These are phyloP conservation scores for Populus ilicifolia DNA, from an alignment of 345 rosid species.

Conservation along the genomic window DNA sequence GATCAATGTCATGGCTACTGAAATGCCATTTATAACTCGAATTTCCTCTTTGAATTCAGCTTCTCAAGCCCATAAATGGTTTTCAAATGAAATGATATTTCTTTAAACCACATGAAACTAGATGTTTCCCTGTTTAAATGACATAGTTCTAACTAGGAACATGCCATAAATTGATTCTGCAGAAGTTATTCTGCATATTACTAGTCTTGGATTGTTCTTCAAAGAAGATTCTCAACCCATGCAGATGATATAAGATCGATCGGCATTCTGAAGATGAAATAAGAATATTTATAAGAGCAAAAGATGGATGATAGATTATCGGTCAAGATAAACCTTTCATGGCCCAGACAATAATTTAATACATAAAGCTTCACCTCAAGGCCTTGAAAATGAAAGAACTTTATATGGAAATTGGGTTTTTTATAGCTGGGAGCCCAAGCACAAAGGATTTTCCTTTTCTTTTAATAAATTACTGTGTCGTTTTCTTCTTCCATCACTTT, in stretches of 20 bases:
- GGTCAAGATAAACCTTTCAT: too few relatives aligned
- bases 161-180: background rate
- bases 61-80: background rate
- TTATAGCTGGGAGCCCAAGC: too few relatives aligned
- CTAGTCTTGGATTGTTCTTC: background rate
- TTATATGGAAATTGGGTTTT: too few relatives aligned
- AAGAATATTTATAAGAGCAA: too few relatives aligned
- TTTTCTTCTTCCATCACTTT: background rate
- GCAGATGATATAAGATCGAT: background rate
- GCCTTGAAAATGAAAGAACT: background rate
- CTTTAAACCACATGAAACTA: background rate
- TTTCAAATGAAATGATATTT: background rate
- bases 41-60: background rate
- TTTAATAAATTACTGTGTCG: too few relatives aligned
- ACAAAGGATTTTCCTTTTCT: too few relatives aligned
- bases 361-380: too few relatives aligned
- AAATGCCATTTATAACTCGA: background rate
- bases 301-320: too few relatives aligned
- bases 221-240: background rate
- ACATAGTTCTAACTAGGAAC: background rate
- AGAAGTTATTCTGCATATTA: background rate
- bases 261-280: too few relatives aligned
- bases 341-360: too few relatives aligned
- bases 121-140: background rate
- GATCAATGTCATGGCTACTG: background rate